Evolutionary conservation across 345 rosid species (phyloP).

Genomic region (Geranium brycei): DNA sequence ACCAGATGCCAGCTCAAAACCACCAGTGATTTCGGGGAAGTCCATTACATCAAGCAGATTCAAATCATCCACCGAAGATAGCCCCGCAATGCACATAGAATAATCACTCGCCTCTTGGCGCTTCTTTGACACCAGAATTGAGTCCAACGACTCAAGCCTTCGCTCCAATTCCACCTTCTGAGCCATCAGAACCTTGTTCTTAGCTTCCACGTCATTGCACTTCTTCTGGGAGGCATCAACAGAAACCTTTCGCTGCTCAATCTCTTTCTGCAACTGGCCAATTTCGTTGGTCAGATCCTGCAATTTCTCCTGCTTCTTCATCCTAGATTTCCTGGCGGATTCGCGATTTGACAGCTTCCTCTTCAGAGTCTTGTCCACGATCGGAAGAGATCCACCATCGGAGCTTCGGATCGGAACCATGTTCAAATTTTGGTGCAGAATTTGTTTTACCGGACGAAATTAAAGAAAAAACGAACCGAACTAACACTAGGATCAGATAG

Average conservation of each 20-base stretch:
- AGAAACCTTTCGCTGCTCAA: conserved; percentile 17
- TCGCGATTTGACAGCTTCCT: conserved; percentile 81
- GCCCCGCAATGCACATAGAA: too few relatives aligned
- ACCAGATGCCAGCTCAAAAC: conserved; percentile 26
- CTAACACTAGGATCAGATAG: too few relatives aligned
- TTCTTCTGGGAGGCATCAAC: conserved; percentile 22
- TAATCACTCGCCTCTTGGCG: not conserved
- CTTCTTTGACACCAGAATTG: conserved; percentile 6
- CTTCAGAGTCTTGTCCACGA: conserved; percentile 61
- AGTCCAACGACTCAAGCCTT: conserved; percentile 35
- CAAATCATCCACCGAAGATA: not conserved
- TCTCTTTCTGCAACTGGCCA: conserved; percentile 38
- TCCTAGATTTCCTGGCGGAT: conserved; percentile 72
- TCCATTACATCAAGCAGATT: not conserved
- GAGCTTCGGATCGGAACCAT: not conserved
- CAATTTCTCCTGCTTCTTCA: conserved; percentile 65
- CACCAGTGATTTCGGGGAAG: conserved; percentile 35
- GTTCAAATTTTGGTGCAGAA: conserved; percentile 44
- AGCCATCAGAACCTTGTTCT: conserved; percentile 55
- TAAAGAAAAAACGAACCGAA: conserved; percentile 6
- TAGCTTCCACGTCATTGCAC: conserved; percentile 39
- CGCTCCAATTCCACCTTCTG: conserved; percentile 57
- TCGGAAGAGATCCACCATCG: not conserved
- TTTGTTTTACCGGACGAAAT: not conserved
- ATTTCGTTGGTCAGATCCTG: conserved; percentile 47